Evolutionary conservation across 805 yeast genomes (phyloP).

Genomic region (Cyberlindnera xylosilytica): DNA sequence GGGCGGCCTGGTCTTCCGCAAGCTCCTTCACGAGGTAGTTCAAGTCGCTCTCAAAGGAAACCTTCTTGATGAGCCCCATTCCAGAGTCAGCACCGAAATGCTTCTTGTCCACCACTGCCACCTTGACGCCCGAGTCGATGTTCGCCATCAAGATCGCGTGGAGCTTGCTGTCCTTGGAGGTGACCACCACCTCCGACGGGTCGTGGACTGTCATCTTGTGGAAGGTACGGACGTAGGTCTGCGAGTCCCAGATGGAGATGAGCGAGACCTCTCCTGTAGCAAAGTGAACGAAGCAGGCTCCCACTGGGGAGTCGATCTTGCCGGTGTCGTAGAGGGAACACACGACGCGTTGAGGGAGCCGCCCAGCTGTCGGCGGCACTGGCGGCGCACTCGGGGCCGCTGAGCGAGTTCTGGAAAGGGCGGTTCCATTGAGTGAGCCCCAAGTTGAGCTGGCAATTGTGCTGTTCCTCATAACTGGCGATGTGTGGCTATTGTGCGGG

Average conservation of each 20-base stretch:
- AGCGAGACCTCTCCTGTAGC: slow-evolving; percentile 37
- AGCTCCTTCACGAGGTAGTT: slow-evolving; percentile 25
- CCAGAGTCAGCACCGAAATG: slow-evolving; percentile 30
- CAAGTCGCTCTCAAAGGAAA: slow-evolving; percentile 22
- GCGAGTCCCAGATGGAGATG: slow-evolving; percentile 40
- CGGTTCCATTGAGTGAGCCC: not conserved
- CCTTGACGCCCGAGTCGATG: slow-evolving; percentile 23
- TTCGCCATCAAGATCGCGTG: slow-evolving; percentile 35
- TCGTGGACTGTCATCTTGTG: slow-evolving; percentile 36
- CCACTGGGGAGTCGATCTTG: slow-evolving; percentile 31
- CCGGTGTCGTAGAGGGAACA: slow-evolving; percentile 30
- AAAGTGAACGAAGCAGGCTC: slow-evolving; percentile 37
- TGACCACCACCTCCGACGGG: slow-evolving; percentile 36
- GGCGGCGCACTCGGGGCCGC: not conserved
- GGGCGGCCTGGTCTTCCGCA: slow-evolving; percentile 29
- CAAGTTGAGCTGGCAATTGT: not conserved
- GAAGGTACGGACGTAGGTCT: slow-evolving; percentile 42
- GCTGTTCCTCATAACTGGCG: not conserved
- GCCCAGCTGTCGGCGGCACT: slow-evolving; percentile 5
- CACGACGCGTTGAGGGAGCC: slow-evolving; percentile 23
- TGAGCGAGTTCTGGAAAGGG: not conserved
- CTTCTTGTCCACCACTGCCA: slow-evolving; percentile 26
- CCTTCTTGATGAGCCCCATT: slow-evolving; percentile 14
- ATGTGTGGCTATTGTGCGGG: too few relatives aligned
- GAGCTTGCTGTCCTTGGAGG: slow-evolving; percentile 31